Percentiles rank a stretch among this genome's conserved stretches.
phyloP scores from a whole-genome alignment of 371 early-diverging fungal species.

The Mucor indicus region DNA sequence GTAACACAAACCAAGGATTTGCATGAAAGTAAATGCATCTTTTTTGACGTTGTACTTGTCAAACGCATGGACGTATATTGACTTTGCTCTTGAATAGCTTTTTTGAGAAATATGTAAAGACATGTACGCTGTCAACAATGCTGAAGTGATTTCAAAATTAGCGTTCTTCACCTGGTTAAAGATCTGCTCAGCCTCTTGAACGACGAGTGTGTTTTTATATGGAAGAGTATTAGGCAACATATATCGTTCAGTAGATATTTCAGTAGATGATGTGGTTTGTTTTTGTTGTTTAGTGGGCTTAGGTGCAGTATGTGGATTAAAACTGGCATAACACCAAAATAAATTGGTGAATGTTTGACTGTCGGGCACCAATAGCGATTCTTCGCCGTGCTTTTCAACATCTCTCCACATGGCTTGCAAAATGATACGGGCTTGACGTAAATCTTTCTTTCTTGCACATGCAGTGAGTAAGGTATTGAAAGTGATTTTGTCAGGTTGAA shows the following conservation, averaged over 20 bases:
- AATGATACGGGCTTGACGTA: slow-evolving; percentile 60
- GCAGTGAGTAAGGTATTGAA: slow-evolving; percentile 81
- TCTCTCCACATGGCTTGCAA: slow-evolving; percentile 57
- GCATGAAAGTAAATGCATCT: slow-evolving; percentile 57
- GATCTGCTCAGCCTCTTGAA: slow-evolving; percentile 40
- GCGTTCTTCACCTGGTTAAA: slow-evolving; percentile 31
- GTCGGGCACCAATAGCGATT: slow-evolving; percentile 46
- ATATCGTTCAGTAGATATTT: slow-evolving; percentile 8
- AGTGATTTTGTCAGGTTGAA: slow-evolving; percentile 72
- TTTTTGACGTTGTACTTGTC: slow-evolving; percentile 35
- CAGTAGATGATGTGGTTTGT: neutral
- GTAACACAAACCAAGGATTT: slow-evolving; percentile 51
- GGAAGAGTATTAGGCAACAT: slow-evolving; percentile 32
- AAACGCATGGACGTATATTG: slow-evolving; percentile 48
- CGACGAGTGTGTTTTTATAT: slow-evolving; percentile 34
- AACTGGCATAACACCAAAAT: slow-evolving; percentile 65
- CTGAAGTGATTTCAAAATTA: slow-evolving; percentile 38
- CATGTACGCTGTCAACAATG: slow-evolving; percentile 60
- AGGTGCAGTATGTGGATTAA: slow-evolving; percentile 17
- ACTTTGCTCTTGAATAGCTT: slow-evolving; percentile 27
- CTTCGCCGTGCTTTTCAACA: slow-evolving; percentile 9
- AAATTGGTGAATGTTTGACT: slow-evolving; percentile 61
- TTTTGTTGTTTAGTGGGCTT: neutral
- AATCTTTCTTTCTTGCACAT: slow-evolving; percentile 66
- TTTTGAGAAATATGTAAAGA: slow-evolving; percentile 58